Conservation (phyloP, 768 basidiomycete species). For the Hygrophorus russula region DNA sequence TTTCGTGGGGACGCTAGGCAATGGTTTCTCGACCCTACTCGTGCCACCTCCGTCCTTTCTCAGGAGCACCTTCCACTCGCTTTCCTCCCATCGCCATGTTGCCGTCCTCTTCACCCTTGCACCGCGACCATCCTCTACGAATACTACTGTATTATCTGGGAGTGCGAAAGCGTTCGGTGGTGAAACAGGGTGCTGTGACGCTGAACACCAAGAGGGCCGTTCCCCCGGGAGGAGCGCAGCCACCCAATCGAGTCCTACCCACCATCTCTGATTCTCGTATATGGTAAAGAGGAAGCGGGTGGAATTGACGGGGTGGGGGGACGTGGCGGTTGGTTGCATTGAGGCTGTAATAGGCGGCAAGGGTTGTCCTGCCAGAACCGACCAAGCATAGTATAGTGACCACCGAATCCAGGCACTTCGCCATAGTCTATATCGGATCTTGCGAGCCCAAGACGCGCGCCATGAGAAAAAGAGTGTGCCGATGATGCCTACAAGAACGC, state of each 20-base stretch:
- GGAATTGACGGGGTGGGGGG: conserved; percentile 26
- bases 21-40: conserved; percentile 47
- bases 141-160: conserved; percentile 50
- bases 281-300: conserved; percentile 81
- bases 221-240: conserved; percentile 84
- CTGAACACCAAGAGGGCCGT: conserved; percentile 78
- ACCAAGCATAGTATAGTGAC: conserved; percentile 39
- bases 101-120: conserved; percentile 59
- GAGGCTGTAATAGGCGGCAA: conserved; percentile 30
- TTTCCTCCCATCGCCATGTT: conserved; percentile 83
- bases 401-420: conserved; percentile 62
- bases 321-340: conserved; percentile 19
- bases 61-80: conserved; percentile 78
- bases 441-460: conserved; percentile 56
- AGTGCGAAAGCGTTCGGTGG: conserved; percentile 62
- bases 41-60: conserved; percentile 40
- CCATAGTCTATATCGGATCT: conserved; percentile 44
- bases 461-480: conserved; percentile 52
- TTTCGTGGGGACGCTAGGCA: conserved; percentile 30
- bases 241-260: conserved; percentile 96
- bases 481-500: conserved; percentile 43
- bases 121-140: conserved; percentile 37
- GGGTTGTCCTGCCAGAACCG: conserved; percentile 43
- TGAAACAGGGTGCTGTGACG: conserved; percentile 45
- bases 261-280: conserved; percentile 94